Evolutionary conservation across 768 basidiomycete genomes (phyloP).

Genomic region (Lentinula raphanica): DNA sequence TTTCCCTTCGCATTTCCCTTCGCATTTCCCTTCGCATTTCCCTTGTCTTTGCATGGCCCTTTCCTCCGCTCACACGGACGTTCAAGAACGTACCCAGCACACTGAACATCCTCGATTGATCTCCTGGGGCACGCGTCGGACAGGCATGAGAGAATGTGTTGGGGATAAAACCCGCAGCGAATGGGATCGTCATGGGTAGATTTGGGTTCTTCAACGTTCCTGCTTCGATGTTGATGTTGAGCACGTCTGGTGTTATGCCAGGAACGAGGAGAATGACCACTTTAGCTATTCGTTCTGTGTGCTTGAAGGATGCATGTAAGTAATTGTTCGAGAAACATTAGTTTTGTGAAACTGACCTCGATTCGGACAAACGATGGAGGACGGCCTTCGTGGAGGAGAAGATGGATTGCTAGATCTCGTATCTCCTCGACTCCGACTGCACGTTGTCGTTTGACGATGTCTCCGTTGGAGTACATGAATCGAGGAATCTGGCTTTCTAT

Average conservation of each 20-base stretch:
- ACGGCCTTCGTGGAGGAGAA: conserved; percentile 80
- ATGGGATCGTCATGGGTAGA: conserved; percentile 45
- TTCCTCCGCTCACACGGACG: conserved; percentile 71
- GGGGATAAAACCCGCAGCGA: conserved; percentile 47
- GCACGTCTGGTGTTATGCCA: conserved; percentile 73
- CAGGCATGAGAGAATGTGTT: conserved; percentile 89
- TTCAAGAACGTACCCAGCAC: conserved; percentile 81
- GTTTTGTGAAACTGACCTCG: conserved; percentile 42
- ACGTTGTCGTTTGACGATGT: conserved; percentile 67
- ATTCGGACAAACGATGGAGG: conserved; percentile 83
- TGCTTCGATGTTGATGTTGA: conserved; percentile 67
- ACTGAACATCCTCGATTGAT: conserved; percentile 78
- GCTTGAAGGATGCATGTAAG: conserved; percentile 43
- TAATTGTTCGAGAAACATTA: background rate
- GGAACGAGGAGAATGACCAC: conserved; percentile 80
- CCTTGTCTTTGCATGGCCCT: too few relatives aligned
- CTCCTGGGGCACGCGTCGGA: conserved; percentile 90
- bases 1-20: too few relatives aligned
- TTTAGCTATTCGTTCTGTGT: conserved; percentile 64
- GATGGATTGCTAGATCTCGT: too few relatives aligned
- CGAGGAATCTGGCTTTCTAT: too few relatives aligned
- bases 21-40: conserved; percentile 46
- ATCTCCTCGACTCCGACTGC: conserved; percentile 82
- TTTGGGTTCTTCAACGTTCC: conserved; percentile 56
- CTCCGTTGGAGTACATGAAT: conserved; percentile 78